phyloP scores from a whole-genome alignment of 2,329 filamentous ascomycete species.

The Neophaeococcomyces mojaviensis region DNA sequence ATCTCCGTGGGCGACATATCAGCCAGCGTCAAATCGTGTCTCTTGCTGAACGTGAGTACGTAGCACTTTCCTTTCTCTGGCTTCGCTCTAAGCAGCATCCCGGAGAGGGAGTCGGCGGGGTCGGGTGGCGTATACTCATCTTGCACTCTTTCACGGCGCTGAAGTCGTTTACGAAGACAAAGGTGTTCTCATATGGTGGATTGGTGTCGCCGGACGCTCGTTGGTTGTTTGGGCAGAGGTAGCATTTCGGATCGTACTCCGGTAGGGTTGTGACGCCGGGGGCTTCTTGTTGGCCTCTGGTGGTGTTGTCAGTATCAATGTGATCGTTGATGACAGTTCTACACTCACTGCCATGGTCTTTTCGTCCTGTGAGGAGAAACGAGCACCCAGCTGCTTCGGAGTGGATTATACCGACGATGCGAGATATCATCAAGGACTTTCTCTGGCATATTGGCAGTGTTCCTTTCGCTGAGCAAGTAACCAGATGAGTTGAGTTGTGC shows the following conservation, averaged over 20 bases:
- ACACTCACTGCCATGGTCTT: conserved; percentile 88
- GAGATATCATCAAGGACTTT: conserved; percentile 89
- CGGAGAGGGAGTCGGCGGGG: conserved; percentile 52
- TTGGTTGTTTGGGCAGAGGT: conserved; percentile 85
- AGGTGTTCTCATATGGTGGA: conserved; percentile 77
- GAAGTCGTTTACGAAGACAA: conserved; percentile 96
- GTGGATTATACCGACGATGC: conserved; percentile 85
- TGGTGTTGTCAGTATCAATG: background rate
- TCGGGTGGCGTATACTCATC: conserved; percentile 56
- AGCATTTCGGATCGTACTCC: conserved; percentile 83
- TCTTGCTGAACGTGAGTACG: conserved; percentile 86
- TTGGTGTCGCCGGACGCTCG: conserved; percentile 82
- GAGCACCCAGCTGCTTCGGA: conserved; percentile 83
- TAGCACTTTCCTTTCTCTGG: conserved; percentile 93
- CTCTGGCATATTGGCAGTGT: conserved; percentile 53
- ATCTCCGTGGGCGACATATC: conserved; percentile 75
- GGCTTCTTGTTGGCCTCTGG: conserved; percentile 68
- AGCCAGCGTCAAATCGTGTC: conserved; percentile 85
- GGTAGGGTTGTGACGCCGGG: conserved; percentile 63
- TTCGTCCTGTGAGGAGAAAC: conserved; percentile 96
- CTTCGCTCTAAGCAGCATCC: conserved; percentile 70
- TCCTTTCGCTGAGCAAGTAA: background rate
- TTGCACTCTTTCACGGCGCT: conserved; percentile 89
- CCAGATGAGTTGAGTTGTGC: too few species aligned
- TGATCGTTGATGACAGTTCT: background rate